Evolutionary conservation across 2,329 filamentous ascomycete genomes (phyloP).

Genomic region (Eutypella sp.): DNA sequence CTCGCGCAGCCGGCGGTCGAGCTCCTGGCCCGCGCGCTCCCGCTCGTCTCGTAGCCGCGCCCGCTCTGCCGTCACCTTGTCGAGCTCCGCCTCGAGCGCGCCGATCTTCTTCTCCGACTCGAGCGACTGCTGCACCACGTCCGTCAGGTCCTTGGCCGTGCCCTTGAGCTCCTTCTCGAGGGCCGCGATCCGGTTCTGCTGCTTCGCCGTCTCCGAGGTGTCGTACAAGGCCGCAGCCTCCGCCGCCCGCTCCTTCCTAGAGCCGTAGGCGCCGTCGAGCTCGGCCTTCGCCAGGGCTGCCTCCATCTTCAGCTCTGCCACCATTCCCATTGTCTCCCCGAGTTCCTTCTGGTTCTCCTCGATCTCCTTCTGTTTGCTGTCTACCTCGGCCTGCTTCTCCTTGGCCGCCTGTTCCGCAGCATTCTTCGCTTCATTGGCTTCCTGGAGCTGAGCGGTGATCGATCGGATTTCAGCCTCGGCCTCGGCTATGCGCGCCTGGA

Average conservation of each 20-base stretch:
- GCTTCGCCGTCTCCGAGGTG: conserved; percentile 31
- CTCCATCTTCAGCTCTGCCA: conserved; percentile 58
- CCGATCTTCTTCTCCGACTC: conserved; percentile 30
- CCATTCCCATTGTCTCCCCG: conserved; percentile 40
- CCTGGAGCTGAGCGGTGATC: conserved; percentile 33
- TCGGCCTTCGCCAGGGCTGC: conserved; percentile 57
- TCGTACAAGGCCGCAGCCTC: conserved; percentile 51
- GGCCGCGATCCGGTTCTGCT: conserved; percentile 38
- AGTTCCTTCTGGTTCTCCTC: conserved; percentile 33
- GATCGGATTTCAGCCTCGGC: conserved; percentile 33
- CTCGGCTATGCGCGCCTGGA: conserved; percentile 30
- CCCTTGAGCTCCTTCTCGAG: conserved; percentile 65
- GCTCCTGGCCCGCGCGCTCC: conserved; percentile 18
- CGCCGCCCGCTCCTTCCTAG: conserved; percentile 52
- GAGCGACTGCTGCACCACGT: conserved; percentile 28
- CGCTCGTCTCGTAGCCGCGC: conserved; percentile 19
- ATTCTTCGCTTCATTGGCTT: conserved; percentile 25
- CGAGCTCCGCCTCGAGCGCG: conserved; percentile 26
- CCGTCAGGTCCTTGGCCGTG: conserved; percentile 26
- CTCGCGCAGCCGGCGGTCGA: conserved; percentile 21
- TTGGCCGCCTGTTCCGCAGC: conserved; percentile 22
- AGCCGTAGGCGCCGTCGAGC: conserved; percentile 57
- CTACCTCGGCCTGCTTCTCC: conserved; percentile 22
- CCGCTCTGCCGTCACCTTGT: conserved; percentile 22
- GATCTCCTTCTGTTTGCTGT: conserved; percentile 34